Evolutionary conservation across 1,139 yeast genomes (phyloP).

Genomic region (Debaryomyces fabryi): DNA sequence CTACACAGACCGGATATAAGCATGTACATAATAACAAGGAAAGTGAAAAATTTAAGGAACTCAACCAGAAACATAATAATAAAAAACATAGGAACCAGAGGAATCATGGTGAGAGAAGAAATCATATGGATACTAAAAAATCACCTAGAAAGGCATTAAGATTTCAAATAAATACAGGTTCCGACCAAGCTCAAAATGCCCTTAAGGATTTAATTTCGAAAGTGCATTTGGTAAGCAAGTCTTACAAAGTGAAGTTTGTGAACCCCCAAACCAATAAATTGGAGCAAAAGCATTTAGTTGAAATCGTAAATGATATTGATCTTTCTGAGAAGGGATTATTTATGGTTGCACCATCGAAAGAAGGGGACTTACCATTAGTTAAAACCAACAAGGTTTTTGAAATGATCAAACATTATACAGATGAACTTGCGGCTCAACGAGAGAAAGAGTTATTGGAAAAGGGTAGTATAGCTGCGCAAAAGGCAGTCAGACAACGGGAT

Average conservation of each 20-base stretch:
- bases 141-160: slow-evolving; percentile 12
- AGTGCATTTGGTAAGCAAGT: slow-evolving; percentile 25
- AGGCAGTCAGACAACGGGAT: slow-evolving; percentile 31
- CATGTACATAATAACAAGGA: not conserved
- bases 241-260: slow-evolving; percentile 31
- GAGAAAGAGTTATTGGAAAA: slow-evolving; percentile 35
- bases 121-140: slow-evolving; percentile 4
- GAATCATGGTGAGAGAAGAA: slow-evolving; percentile 5
- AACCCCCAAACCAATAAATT: slow-evolving; percentile 28
- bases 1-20: slow-evolving; percentile 1
- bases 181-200: slow-evolving; percentile 32
- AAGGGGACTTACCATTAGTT: slow-evolving; percentile 30
- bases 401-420: slow-evolving; percentile 38
- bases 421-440: slow-evolving; percentile 34
- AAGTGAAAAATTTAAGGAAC: not conserved
- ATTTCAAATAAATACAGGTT: slow-evolving; percentile 23
- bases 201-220: slow-evolving; percentile 32
- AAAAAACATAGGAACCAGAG: slow-evolving; percentile 7
- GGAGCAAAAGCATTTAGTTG: slow-evolving; percentile 27
- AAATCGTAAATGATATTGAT: slow-evolving; percentile 34
- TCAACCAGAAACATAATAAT: slow-evolving; percentile 3
- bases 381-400: slow-evolving; percentile 30
- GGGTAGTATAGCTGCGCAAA: slow-evolving; percentile 39
- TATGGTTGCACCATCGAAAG: slow-evolving; percentile 25
- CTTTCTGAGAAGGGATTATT: slow-evolving; percentile 33